A percentile compares a stretch with the other conserved stretches of the same genome.
phyloP scores from a whole-genome alignment of 23 red algal genomes.

The Gracilaria domingensis region DNA sequence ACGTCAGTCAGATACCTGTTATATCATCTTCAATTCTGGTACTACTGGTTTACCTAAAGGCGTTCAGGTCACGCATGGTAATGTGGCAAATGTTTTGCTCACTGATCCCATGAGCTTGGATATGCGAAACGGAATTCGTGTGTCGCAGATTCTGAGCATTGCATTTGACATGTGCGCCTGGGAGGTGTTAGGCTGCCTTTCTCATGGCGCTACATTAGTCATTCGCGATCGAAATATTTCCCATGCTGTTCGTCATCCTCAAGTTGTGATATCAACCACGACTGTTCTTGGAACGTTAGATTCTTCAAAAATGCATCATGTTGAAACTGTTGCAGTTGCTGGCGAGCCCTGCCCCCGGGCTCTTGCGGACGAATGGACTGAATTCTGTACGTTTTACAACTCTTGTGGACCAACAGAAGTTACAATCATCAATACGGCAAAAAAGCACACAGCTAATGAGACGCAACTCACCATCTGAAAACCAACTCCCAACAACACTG shows the following conservation, averaged over 20 bases:
- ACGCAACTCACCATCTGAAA: slow-evolving; percentile 40
- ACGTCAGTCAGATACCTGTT: slow-evolving; percentile 22
- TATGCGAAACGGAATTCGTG: slow-evolving; percentile 2
- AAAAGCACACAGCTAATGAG: not conserved
- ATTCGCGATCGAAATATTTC: slow-evolving; percentile 44
- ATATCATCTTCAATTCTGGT: slow-evolving; percentile 89
- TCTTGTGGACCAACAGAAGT: slow-evolving; percentile 52
- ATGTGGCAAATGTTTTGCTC: slow-evolving; percentile 73
- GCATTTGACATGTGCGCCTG: slow-evolving; percentile 62
- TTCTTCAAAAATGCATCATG: slow-evolving; percentile 39
- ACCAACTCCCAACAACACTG: slow-evolving; percentile 56
- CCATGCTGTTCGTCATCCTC: slow-evolving; percentile 21
- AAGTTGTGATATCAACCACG: slow-evolving; percentile 43
- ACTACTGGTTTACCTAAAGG: slow-evolving; percentile 94
- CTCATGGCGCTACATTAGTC: slow-evolving; percentile 30
- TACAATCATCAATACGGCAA: slow-evolving; percentile 59
- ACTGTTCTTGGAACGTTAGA: slow-evolving; percentile 30
- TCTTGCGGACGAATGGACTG: slow-evolving; percentile 29
- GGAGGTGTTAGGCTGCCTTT: slow-evolving; percentile 43
- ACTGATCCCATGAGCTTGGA: slow-evolving; percentile 37
- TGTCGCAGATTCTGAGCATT: slow-evolving; percentile 49
- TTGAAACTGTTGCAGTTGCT: slow-evolving; percentile 50
- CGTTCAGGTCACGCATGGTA: slow-evolving; percentile 72
- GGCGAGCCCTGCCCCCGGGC: slow-evolving; percentile 46
- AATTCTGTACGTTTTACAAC: slow-evolving; percentile 63